Evolutionary conservation across 768 basidiomycete genomes (phyloP).

Genomic region (Zangia roseola): DNA sequence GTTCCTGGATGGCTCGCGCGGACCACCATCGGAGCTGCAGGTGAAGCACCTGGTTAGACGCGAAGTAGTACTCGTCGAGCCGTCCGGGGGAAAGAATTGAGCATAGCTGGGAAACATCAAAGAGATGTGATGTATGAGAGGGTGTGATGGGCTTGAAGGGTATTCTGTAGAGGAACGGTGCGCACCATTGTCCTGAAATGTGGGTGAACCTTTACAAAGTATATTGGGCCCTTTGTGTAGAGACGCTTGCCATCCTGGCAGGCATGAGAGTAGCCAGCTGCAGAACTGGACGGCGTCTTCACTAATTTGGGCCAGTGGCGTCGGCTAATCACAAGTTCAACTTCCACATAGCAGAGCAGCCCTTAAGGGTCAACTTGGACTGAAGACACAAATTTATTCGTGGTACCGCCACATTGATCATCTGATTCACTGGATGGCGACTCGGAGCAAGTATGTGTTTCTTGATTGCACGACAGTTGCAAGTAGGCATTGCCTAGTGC

Average conservation of each 20-base stretch:
- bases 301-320: too few species aligned
- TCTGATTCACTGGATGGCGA: too few species aligned
- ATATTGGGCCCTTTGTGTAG: background rate
- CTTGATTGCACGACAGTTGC: too few species aligned
- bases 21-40: constrained; percentile 2
- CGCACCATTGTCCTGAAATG: too few species aligned
- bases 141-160: background rate
- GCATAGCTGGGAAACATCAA: constrained; percentile 5
- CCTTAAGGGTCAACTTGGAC: too few species aligned
- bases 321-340: too few species aligned
- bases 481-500: too few species aligned
- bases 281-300: background rate
- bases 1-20: constrained; percentile 6
- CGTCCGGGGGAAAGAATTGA: constrained; percentile 1
- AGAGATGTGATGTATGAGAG: background rate
- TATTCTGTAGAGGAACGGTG: background rate
- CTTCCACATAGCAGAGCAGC: too few species aligned
- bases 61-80: constrained; percentile 1
- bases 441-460: too few species aligned
- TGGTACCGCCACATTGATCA: too few species aligned
- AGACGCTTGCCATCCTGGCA: constrained; percentile 1
- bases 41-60: constrained; percentile 8
- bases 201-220: background rate
- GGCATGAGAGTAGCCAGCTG: background rate
- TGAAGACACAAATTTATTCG: too few species aligned